These are phyloP conservation scores for Pleurotus pulmonarius DNA, from an alignment of 768 basidiomycete species.

Conservation along the genomic window DNA sequence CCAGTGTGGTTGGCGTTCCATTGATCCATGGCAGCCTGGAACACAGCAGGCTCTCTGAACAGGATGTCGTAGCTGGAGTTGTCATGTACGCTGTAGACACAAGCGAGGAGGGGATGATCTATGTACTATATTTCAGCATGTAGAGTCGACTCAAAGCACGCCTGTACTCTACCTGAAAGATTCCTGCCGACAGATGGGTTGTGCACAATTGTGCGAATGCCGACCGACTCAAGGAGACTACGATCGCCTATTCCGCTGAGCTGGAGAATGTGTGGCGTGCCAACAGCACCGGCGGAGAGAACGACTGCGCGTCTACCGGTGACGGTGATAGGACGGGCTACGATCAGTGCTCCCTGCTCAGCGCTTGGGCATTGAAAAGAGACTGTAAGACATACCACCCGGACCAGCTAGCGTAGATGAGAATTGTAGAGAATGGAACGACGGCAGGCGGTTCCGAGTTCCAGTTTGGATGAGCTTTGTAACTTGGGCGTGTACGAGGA, in stretches of 20 bases:
- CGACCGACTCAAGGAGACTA: not conserved
- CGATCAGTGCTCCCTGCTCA: too few relatives aligned
- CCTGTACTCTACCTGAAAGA: not conserved
- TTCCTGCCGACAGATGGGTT: constrained; percentile 24
- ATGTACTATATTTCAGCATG: not conserved
- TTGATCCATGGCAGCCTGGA: constrained; percentile 11
- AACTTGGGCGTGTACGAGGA: constrained; percentile 16
- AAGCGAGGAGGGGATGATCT: constrained; percentile 14
- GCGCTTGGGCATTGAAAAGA: not conserved
- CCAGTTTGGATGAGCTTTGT: constrained; percentile 7
- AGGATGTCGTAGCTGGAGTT: constrained; percentile 13
- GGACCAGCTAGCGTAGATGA: not conserved
- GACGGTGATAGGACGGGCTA: not conserved
- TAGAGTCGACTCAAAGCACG: too few relatives aligned
- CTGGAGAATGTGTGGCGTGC: constrained; percentile 20
- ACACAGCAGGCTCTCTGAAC: constrained; percentile 10
- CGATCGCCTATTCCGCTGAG: constrained; percentile 22
- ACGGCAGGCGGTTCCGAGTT: constrained; percentile 1
- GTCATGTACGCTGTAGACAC: constrained; percentile 2
- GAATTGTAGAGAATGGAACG: constrained; percentile 16
- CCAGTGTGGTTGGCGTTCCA: constrained; percentile 17
- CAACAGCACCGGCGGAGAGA: constrained; percentile 24
- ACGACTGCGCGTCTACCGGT: constrained; percentile 15
- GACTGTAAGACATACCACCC: not conserved
- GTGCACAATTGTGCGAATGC: constrained; percentile 13